Percentiles rank a stretch among this genome's conserved stretches.
Evolutionary conservation across 2,329 filamentous ascomycete genomes (phyloP).

Genomic region (Diaporthe destruens): DNA sequence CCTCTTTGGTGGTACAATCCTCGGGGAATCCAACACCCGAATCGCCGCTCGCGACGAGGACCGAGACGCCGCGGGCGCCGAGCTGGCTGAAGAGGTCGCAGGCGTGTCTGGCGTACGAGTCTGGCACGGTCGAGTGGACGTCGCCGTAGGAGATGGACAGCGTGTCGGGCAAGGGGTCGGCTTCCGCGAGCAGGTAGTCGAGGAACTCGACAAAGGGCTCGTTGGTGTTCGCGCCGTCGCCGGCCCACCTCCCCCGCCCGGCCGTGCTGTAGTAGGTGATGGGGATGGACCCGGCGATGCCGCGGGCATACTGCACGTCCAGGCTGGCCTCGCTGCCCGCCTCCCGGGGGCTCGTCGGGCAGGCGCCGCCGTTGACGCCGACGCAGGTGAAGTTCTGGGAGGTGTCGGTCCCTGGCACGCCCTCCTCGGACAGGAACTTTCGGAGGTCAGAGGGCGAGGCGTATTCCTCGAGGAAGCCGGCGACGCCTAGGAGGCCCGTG

Average conservation of each 20-base stretch:
- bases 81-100: conserved; percentile 74
- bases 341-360: conserved; percentile 51
- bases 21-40: conserved; percentile 50
- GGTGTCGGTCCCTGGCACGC: conserved; percentile 32
- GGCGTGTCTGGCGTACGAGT: conserved; percentile 64
- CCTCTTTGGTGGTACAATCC: conserved; percentile 44
- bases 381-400: conserved; percentile 62
- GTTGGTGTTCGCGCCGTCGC: conserved; percentile 66
- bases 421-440: conserved; percentile 35
- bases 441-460: conserved; percentile 52
- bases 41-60: conserved; percentile 75
- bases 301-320: conserved; percentile 57
- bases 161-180: conserved; percentile 65
- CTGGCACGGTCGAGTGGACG: conserved; percentile 68
- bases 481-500: conserved; percentile 37
- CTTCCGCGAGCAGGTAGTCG: conserved; percentile 63
- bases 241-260: conserved; percentile 42
- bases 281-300: conserved; percentile 48
- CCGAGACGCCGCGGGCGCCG: conserved; percentile 73
- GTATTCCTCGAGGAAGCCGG: conserved; percentile 47
- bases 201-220: conserved; percentile 77
- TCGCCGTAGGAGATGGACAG: conserved; percentile 80
- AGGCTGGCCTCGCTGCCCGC: conserved; percentile 70
- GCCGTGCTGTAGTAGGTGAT: conserved; percentile 48
- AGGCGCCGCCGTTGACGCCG: conserved; percentile 52